Evolutionary conservation across 768 basidiomycete genomes (phyloP), one percentile per base, ranked within the genome.

Genomic region (Phaeotremella skinneri): DNA sequence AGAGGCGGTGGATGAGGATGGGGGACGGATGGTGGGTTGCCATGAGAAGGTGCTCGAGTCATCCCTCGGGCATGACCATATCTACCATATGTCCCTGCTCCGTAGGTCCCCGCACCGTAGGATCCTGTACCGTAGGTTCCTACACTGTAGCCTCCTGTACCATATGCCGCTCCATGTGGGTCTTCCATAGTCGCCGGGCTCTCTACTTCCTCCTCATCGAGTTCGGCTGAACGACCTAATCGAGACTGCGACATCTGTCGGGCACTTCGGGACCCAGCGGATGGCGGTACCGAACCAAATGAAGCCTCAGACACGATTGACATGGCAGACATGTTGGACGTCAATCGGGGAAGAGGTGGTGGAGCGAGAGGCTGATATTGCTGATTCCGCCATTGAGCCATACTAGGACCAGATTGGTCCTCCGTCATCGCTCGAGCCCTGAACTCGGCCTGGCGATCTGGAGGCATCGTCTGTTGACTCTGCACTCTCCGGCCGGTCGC

Each of bases 361-460:
- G 58, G 58, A 16, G 62, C 64, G 62, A 69, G 57, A 71, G 75
- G 56, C 73, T 65, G 34, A 78, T 55, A 80, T 47, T 82, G 82
- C 56, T 81, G 79, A 21, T 73, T 78, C 61, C 85, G 79, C 88
- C 87, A 87, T 62, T 84, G 85, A 7, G 81, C 78, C 78, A 87
- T 85, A 20, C 83, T 79, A 14, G 82, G 80, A 1, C 87, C 85
- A 59, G 82, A 84, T 50, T 80, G 78, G 68, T 86, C 86, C 66
- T 90, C 87, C 14, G 87, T 87, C 62, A 85, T 82, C 25, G 85
- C 85, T 42, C 88, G 80, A 14, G 85, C 82, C 23, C 85, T 81
- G 13, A 78, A 68, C 39, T 78, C 73, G 0, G 81, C 67, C 56
- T 86, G 83, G 31, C 82, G 84, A 52, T 85, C 85, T 5, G 81